phyloP scores from a whole-genome alignment of 768 basidiomycete genomes.

The Chiua virens region DNA sequence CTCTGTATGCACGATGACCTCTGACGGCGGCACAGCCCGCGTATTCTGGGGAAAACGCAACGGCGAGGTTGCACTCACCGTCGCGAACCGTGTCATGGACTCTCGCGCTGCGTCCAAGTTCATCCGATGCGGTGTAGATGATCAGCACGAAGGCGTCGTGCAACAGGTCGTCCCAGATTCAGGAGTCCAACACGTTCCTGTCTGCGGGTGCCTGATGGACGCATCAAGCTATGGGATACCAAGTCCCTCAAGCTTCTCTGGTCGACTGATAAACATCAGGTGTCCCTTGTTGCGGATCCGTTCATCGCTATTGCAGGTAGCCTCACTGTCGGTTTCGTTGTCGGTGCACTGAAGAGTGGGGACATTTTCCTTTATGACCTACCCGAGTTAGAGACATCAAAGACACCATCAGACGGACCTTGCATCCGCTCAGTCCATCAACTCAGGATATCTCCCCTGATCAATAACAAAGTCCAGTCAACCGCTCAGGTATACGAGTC shows the following conservation, averaged over 20 bases:
- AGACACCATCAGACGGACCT: slow-evolving; percentile 4
- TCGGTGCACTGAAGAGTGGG: slow-evolving; percentile 56
- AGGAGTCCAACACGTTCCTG: slow-evolving; percentile 35
- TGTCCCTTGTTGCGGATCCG: slow-evolving; percentile 44
- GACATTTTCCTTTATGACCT: slow-evolving; percentile 57
- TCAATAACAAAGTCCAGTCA: slow-evolving; percentile 13
- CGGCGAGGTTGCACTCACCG: slow-evolving; percentile 66
- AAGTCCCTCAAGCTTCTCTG: slow-evolving; percentile 57
- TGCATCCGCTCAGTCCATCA: slow-evolving; percentile 23
- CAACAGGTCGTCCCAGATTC: slow-evolving; percentile 54
- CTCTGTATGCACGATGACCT: slow-evolving; percentile 54
- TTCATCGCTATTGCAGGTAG: slow-evolving; percentile 51
- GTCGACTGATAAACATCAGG: slow-evolving; percentile 48
- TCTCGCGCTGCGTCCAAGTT: slow-evolving; percentile 45
- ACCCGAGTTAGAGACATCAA: slow-evolving; percentile 31
- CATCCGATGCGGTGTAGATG: slow-evolving; percentile 48
- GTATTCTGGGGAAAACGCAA: slow-evolving; percentile 72
- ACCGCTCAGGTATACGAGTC: neutral
- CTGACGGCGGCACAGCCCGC: slow-evolving; percentile 64
- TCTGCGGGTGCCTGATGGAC: slow-evolving; percentile 64
- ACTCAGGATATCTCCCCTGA: slow-evolving; percentile 39
- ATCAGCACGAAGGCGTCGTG: slow-evolving; percentile 65
- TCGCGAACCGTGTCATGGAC: slow-evolving; percentile 60
- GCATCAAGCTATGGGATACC: slow-evolving; percentile 73
- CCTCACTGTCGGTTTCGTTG: slow-evolving; percentile 44